Evolutionary conservation across 2,329 filamentous ascomycete genomes (phyloP), one percentile per base, ranked within the genome.

Genomic region (Claviceps sorghi): DNA sequence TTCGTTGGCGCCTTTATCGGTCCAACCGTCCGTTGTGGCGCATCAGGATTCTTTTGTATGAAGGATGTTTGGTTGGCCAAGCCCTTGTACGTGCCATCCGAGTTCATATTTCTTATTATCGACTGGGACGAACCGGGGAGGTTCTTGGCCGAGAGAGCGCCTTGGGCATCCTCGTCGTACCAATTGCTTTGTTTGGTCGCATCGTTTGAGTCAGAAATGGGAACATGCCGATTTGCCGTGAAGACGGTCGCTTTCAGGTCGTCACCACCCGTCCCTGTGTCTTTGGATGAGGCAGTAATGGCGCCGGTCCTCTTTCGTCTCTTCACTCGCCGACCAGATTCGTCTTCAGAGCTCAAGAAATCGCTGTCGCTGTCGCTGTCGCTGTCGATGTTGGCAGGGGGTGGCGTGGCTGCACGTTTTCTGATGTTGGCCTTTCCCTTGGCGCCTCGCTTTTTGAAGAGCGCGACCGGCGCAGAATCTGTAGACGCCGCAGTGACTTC

Each of bases 1-100:
- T 97, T 97, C 1, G 87, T 86, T 0, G 91, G 78, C 1, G 86
- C 85, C 67, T 95, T 95, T 56, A 94, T 77, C 0, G 93, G 93
- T 0, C 93, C 93, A 32, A 95, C 84, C 38, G 79, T 75, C 57
- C 82, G 77, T 30, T 69, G 72, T 2, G 82, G 79, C 8, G 85
- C 83, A 64, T 94, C 78, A 19, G 86, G 82, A 59, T 91, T 91
- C 71, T 84, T 90, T 60, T 84, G 79, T 55, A 95, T 86, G 64
- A 89, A 91, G 4, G 75, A 82, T 2, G 78, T 74, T 61, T 85
- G 83, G 58, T 83, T 86, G 49, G 85, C 81, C 2, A 84, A 71
- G 47, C 88, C 87, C 63, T 82, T 88, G 70, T 93, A 93, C 15
- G 78, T 87, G 21, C 86, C 86, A 53, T 86, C 80, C 2, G 72